Conservation (phyloP, 495 filamentous ascomycete species). For the Podospora bellae-mahoneyi region DNA sequence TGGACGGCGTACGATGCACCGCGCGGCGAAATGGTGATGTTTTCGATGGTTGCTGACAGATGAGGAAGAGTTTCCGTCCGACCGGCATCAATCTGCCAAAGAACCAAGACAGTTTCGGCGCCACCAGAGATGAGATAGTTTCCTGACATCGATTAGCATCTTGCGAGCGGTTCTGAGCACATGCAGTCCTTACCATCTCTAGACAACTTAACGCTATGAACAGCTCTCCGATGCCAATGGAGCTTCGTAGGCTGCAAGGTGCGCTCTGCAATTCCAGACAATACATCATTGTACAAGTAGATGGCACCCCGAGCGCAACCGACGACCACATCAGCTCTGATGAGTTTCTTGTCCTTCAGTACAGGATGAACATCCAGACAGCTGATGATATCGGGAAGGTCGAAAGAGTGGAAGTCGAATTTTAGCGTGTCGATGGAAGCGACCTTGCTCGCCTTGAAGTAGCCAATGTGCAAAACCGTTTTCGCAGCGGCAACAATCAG, state of each 20-base stretch:
- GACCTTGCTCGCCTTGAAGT: conserved; percentile 25
- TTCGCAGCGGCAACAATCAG: conserved; percentile 41
- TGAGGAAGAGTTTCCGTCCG: conserved; percentile 80
- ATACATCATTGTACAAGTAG: conserved; percentile 70
- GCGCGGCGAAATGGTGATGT: conserved; percentile 72
- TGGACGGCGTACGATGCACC: conserved; percentile 79
- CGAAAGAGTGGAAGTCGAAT: conserved; percentile 50
- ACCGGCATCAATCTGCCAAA: conserved; percentile 93
- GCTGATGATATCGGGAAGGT: conserved; percentile 52
- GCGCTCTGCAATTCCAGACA: conserved; percentile 53
- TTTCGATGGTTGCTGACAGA: conserved; percentile 76
- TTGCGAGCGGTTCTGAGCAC: background rate
- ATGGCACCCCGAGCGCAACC: conserved; percentile 73
- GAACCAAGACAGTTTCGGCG: conserved; percentile 79
- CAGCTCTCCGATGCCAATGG: conserved; percentile 89
- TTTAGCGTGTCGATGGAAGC: conserved; percentile 36
- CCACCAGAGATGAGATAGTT: conserved; percentile 95
- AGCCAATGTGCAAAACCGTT: conserved; percentile 38
- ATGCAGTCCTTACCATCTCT: conserved; percentile 67
- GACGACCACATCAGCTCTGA: conserved; percentile 63
- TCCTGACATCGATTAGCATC: conserved; percentile 49
- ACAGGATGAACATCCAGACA: conserved; percentile 52
- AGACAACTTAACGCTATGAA: conserved; percentile 81
- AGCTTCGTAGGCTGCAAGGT: conserved; percentile 53
- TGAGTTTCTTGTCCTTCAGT: conserved; percentile 30